phyloP scores from a whole-genome alignment of 2,329 filamentous ascomycete genomes.

The Colletotrichum plurivorum region DNA sequence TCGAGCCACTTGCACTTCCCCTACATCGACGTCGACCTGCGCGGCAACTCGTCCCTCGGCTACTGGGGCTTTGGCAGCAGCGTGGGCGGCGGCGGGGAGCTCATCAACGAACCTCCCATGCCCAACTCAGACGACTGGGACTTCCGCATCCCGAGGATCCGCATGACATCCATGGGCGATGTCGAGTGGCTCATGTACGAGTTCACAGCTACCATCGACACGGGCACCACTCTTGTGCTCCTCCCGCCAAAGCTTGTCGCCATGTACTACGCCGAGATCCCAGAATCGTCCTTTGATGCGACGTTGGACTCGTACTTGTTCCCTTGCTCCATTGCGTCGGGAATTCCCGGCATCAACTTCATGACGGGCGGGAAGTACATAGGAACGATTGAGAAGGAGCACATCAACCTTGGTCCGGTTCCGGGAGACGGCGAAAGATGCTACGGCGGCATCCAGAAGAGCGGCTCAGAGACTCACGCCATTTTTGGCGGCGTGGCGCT shows the following conservation, averaged over 20 bases:
- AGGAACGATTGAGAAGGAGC: constrained; percentile 67
- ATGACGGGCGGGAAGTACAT: constrained; percentile 63
- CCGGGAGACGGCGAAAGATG: constrained; percentile 68
- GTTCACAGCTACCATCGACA: constrained; percentile 73
- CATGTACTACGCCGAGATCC: constrained; percentile 72
- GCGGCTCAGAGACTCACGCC: constrained; percentile 60
- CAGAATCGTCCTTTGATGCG: constrained; percentile 64
- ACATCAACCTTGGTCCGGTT: constrained; percentile 69
- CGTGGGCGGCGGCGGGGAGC: constrained; percentile 48
- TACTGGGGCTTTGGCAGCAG: constrained; percentile 62
- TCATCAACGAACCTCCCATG: constrained; percentile 23
- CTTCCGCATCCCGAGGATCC: constrained; percentile 65
- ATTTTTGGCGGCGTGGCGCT: constrained; percentile 87
- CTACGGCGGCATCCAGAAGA: constrained; percentile 82
- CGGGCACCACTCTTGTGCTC: constrained; percentile 77
- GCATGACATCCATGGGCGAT: constrained; percentile 48
- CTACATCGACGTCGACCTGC: constrained; percentile 65
- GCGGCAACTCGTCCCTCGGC: constrained; percentile 39
- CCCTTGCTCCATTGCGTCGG: constrained; percentile 67
- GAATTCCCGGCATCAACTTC: constrained; percentile 71
- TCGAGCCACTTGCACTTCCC: constrained; percentile 54
- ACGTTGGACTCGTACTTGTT: constrained; percentile 66
- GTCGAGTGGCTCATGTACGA: constrained; percentile 49
- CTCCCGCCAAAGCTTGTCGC: constrained; percentile 68
- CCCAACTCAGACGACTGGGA: constrained; percentile 54